phyloP scores from a whole-genome alignment of 306 rosid genomes.

The Benincasa hispida region DNA sequence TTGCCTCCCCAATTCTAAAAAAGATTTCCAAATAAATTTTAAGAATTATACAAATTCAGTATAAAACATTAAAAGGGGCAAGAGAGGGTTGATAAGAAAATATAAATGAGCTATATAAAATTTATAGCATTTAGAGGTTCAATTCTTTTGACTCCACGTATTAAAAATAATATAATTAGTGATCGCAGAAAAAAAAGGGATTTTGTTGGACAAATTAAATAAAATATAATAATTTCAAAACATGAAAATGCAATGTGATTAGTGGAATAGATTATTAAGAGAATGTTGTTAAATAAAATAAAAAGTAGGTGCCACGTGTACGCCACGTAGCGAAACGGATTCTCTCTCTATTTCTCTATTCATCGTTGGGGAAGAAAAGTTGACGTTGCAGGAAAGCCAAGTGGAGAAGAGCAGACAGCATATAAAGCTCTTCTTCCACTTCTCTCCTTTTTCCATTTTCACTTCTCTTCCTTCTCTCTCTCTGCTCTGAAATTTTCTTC shows the following conservation, averaged over 20 bases:
- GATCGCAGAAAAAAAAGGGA: no score
- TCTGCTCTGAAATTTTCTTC: background rate
- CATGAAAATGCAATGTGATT: background rate
- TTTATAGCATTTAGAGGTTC: no score
- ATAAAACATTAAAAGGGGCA: no score
- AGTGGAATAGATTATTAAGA: background rate
- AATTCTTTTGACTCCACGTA: no score
- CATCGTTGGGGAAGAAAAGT: background rate
- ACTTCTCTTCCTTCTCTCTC: slow-evolving; percentile 14
- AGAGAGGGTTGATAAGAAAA: no score
- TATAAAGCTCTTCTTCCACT: slow-evolving; percentile 7
- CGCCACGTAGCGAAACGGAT: background rate
- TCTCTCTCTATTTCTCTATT: background rate
- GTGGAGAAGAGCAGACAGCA: background rate
- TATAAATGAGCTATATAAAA: no score
- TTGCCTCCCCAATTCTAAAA: no score
- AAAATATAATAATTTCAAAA: background rate
- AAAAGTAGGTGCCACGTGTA: background rate
- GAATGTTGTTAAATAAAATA: background rate
- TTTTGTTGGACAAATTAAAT: background rate
- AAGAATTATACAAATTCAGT: no score
- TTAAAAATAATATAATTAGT: no score
- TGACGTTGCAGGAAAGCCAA: slow-evolving; percentile 15
- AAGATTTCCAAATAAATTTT: no score
- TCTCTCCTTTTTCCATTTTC: slow-evolving; percentile 3